These are phyloP conservation scores for Penicillium cinerascens DNA, from an alignment of 495 filamentous ascomycete genomes.

Conservation along the genomic window DNA sequence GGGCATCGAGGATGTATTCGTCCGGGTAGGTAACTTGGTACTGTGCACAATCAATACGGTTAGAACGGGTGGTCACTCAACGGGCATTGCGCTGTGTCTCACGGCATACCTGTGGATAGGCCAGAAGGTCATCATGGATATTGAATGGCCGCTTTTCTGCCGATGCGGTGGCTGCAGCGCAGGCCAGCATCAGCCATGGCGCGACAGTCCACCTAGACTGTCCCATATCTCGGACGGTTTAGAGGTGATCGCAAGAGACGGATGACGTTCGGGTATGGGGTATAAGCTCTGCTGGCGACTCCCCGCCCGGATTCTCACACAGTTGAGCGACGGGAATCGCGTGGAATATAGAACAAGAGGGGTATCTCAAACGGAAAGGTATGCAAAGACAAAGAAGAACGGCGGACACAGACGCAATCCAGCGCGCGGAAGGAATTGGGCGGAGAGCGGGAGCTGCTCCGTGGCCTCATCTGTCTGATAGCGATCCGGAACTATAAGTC, in stretches of 20 bases:
- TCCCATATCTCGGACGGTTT: slow-evolving; percentile 21
- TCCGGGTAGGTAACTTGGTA: slow-evolving; percentile 81
- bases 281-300: not conserved
- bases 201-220: slow-evolving; percentile 20
- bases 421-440: slow-evolving; percentile 1
- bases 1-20: slow-evolving; percentile 64
- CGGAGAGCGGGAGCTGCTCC: slow-evolving; percentile 27
- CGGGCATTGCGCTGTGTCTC: not conserved
- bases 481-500: not conserved
- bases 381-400: not conserved
- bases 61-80: not conserved
- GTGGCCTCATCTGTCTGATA: slow-evolving; percentile 32
- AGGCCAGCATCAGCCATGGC: slow-evolving; percentile 31
- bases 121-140: slow-evolving; percentile 86
- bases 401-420: not conserved
- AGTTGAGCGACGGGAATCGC: not conserved
- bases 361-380: not conserved
- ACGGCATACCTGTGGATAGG: slow-evolving; percentile 78
- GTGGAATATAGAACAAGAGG: not conserved
- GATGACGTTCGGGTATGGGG: not conserved
- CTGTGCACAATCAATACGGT: slow-evolving; percentile 37
- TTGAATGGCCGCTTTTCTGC: slow-evolving; percentile 63
- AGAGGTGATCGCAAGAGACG: not conserved
- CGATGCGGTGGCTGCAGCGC: slow-evolving; percentile 39
- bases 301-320: not conserved